Evolutionary conservation across 345 rosid genomes (phyloP), one percentile per base, ranked within the genome.

Genomic region (Rhizophora mangle): DNA sequence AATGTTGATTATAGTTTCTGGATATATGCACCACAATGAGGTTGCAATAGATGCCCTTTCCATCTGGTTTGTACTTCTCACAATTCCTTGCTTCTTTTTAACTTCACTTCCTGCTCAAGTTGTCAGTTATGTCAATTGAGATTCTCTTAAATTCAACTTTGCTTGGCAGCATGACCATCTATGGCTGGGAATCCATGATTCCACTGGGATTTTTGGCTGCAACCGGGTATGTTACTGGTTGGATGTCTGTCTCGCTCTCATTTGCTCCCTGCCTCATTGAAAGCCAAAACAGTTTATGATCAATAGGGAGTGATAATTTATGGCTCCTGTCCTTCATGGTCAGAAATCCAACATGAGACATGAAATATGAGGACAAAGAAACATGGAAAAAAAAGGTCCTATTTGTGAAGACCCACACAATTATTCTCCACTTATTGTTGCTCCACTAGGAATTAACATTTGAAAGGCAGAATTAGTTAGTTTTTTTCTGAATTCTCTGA

Each of bases 151-250:
- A 15, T 47, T 34, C 57, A 9, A 13, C 37, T 54, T 47, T 60
- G 20, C 32, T 72, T 63, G 56, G 59, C 84, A 83, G 89, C 74
- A 68, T 83, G 65, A 70, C 81, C 60, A 76, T 85, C 53, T 78
- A 27, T 65, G 82, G 70, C 64, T 85, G 88, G 87, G 85, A 87
- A 75, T 83, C 86, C 70, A 85, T 85, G 89, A 82, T 87, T 71
- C 82, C 86, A 30, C 84, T 85, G 30, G 91, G 88, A 70, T 82
- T 85, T 80, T 76, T 83, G 69, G 91, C 89, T 61, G 87, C 86
- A 58, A 76, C 87, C 6, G 89, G 91, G 89, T 85, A 74, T 8
- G 82, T 73, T 55, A 21, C 67, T 69, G 32, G 39, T 61, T 56
- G 47, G 61, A 58, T 53, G 63, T 31, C 32, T 62, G 47, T 8